These are phyloP conservation scores for Blastomyces silverae DNA, from an alignment of 2,329 filamentous ascomycete species.

Conservation along the genomic window DNA sequence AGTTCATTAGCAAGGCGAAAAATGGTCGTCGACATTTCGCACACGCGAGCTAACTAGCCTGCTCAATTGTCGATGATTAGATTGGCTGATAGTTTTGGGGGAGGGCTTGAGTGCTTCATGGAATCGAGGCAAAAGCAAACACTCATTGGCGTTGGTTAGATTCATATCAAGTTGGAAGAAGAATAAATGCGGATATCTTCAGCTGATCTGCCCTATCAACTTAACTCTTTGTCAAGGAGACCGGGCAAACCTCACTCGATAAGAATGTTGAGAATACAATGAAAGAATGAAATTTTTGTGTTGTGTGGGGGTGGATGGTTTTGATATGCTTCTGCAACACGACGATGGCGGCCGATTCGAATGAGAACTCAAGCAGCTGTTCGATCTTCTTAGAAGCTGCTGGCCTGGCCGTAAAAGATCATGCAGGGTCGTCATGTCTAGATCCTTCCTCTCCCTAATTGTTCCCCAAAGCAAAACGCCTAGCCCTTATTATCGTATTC, in stretches of 20 bases:
- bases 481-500: neutral
- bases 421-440: neutral
- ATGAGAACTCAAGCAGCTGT: neutral
- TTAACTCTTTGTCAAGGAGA: neutral
- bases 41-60: neutral
- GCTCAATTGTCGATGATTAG: neutral
- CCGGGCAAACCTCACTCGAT: neutral
- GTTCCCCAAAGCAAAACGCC: neutral
- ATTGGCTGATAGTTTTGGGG: neutral
- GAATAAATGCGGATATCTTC: neutral
- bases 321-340: neutral
- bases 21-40: neutral
- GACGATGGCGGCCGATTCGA: neutral
- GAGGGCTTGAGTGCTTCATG: neutral
- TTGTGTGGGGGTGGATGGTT: no score
- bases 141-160: neutral
- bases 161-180: neutral
- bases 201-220: neutral
- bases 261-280: neutral
- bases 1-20: neutral
- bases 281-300: neutral
- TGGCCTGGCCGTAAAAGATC: neutral
- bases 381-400: neutral
- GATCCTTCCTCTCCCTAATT: neutral
- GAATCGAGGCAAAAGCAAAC: neutral